Conservation (phyloP, 2,329 filamentous ascomycete species). For the Aspergillus luchuensis region DNA sequence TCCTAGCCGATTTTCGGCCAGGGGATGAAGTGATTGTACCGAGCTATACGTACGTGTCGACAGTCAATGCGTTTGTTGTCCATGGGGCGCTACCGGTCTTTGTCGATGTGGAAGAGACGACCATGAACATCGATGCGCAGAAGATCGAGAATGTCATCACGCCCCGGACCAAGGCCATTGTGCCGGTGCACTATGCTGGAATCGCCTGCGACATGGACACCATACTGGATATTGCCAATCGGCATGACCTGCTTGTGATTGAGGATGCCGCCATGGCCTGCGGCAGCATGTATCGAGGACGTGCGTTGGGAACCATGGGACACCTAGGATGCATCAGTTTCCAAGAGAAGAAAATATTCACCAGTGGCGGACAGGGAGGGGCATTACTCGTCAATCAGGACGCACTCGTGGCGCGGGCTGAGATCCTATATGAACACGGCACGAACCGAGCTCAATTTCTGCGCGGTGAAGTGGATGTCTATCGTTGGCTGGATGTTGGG, state of each 20-base stretch:
- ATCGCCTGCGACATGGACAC: slow-evolving; percentile 19
- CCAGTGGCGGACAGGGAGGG: slow-evolving; percentile 18
- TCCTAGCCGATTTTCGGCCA: slow-evolving; percentile 11
- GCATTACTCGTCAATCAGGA: slow-evolving; percentile 18
- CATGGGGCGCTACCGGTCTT: slow-evolving; percentile 16
- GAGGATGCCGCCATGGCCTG: slow-evolving; percentile 21
- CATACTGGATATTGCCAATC: slow-evolving; percentile 11
- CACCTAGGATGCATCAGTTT: slow-evolving; percentile 22
- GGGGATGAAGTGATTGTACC: slow-evolving; percentile 22
- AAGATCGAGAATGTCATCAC: slow-evolving; percentile 15
- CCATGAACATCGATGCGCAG: slow-evolving; percentile 15
- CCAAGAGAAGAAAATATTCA: slow-evolving; percentile 22
- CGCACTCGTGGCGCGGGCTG: slow-evolving; percentile 8
- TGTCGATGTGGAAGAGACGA: slow-evolving; percentile 17
- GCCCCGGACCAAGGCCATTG: slow-evolving; percentile 13
- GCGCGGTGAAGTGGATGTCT: slow-evolving; percentile 16
- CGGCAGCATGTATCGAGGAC: slow-evolving; percentile 13
- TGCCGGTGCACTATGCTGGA: slow-evolving; percentile 21
- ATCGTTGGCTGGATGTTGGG: slow-evolving; percentile 17
- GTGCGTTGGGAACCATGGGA: slow-evolving; percentile 19
- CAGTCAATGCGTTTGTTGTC: slow-evolving; percentile 19
- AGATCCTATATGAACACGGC: slow-evolving; percentile 16
- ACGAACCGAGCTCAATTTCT: slow-evolving; percentile 12
- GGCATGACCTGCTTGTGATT: slow-evolving; percentile 13
- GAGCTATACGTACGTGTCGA: slow-evolving; percentile 21